Conservation (phyloP, 768 basidiomycete species). For the Tylopilus rubrobrunneus region DNA sequence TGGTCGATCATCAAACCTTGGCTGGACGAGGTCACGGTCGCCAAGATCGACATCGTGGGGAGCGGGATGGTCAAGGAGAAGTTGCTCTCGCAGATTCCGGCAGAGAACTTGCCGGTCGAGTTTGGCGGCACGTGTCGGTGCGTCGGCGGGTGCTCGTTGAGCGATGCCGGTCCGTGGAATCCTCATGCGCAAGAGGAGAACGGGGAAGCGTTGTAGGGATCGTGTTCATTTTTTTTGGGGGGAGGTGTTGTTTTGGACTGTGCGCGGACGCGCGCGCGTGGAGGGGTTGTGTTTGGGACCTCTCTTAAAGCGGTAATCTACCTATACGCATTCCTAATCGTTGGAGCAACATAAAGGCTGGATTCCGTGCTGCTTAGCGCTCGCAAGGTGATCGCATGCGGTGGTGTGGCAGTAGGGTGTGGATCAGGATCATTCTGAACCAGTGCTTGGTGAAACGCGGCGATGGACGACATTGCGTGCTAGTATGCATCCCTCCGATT, state of each 20-base stretch:
- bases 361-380: neutral
- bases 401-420: no score
- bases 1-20: constrained; percentile 90
- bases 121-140: constrained; percentile 84
- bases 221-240: neutral
- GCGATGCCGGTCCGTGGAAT: constrained; percentile 93
- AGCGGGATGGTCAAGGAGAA: constrained; percentile 60
- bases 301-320: constrained; percentile 24
- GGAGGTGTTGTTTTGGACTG: no score
- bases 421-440: no score
- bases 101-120: constrained; percentile 78
- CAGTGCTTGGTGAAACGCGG: no score
- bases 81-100: constrained; percentile 77
- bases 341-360: constrained; percentile 16
- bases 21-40: constrained; percentile 93
- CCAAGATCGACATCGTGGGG: constrained; percentile 91
- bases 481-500: no score
- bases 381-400: no score
- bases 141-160: constrained; percentile 75
- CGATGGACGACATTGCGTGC: no score
- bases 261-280: no score
- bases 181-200: constrained; percentile 10
- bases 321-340: constrained; percentile 29
- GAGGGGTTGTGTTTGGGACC: neutral
- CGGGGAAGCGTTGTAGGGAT: constrained; percentile 13